Evolutionary conservation across 2,329 filamentous ascomycete genomes (phyloP).

Genomic region (Paramyrothecium roridum): DNA sequence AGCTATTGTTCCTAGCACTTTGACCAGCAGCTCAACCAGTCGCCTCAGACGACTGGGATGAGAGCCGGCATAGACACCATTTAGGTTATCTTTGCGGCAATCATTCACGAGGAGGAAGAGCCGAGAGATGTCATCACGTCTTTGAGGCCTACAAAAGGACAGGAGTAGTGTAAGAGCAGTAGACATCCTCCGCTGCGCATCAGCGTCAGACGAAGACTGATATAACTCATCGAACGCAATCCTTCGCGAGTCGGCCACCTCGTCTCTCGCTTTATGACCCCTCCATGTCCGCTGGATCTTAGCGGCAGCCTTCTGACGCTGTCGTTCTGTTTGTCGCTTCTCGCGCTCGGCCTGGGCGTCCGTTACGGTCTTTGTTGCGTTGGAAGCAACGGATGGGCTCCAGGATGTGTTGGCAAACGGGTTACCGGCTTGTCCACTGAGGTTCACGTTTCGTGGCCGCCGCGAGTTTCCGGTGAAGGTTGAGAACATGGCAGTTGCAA

Average conservation of each 20-base stretch:
- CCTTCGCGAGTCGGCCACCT: constrained; percentile 56
- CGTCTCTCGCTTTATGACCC: constrained; percentile 63
- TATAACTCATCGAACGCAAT: constrained; percentile 62
- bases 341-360: constrained; percentile 84
- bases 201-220: constrained; percentile 25
- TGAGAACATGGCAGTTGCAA: constrained; percentile 68
- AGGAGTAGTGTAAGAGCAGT: constrained; percentile 45
- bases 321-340: constrained; percentile 76
- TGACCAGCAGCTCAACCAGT: constrained; percentile 33
- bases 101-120: constrained; percentile 44
- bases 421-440: constrained; percentile 80
- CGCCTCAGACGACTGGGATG: constrained; percentile 25
- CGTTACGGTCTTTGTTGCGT: constrained; percentile 73
- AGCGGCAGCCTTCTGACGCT: constrained; percentile 69
- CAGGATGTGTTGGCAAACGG: constrained; percentile 69
- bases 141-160: constrained; percentile 42
- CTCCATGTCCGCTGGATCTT: constrained; percentile 80
- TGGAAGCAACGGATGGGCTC: constrained; percentile 53
- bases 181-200: constrained; percentile 30
- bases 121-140: constrained; percentile 44
- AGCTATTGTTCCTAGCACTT: constrained; percentile 22
- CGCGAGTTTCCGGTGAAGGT: constrained; percentile 87
- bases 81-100: constrained; percentile 30
- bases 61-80: constrained; percentile 27
- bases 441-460: constrained; percentile 86